Evolutionary conservation across 306 rosid genomes (phyloP), one percentile per base, ranked within the genome.

Genomic region (Dryas drummondii): DNA sequence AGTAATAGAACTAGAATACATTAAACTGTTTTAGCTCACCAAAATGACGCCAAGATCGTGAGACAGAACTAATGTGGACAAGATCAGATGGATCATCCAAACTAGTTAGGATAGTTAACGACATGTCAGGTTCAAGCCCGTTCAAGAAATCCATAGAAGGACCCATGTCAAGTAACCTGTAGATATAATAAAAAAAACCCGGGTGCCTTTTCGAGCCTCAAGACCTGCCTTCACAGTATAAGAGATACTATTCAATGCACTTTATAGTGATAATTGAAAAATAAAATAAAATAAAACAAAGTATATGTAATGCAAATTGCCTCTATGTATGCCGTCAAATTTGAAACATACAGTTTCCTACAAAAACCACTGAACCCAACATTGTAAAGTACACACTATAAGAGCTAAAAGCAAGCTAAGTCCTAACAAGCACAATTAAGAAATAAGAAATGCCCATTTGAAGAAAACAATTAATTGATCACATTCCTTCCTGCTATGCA

Each of bases 71-170:
- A 45, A 84, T 71, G 48, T 87, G 87, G 57, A 76, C 78, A 51
- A 90, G 79, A 79, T 92, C 97, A 71, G 87, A 79, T 16, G 84
- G 79, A 86, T 87, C 89, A 66, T 92, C 96, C 84, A 94, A 74
- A 82, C 71, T 75, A 82, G 15, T 74, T 9, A 92, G 80, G 66
- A 94, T 78, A 78, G 81, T 75, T 50, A 73, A 42, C 47, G 88
- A 80, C 57, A 71, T 86, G 76, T 88, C 97, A 11, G 79, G 64
- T 63, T 81, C 96, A 26, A 94, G 87, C 75, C 56, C 53, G 44
- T 69, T 41, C 81, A 87, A 70, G 80, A 86, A 86, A 87, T 90
- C 97, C 80, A 74, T 46, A 46, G 68, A 3, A 27, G 42, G 19
- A 59, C 78, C 92, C 89, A 88, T 90, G 27, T 16, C 68, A 55